Conservation (phyloP, 2,329 filamentous ascomycete genomes). For the Alternaria angustiovoidea region DNA sequence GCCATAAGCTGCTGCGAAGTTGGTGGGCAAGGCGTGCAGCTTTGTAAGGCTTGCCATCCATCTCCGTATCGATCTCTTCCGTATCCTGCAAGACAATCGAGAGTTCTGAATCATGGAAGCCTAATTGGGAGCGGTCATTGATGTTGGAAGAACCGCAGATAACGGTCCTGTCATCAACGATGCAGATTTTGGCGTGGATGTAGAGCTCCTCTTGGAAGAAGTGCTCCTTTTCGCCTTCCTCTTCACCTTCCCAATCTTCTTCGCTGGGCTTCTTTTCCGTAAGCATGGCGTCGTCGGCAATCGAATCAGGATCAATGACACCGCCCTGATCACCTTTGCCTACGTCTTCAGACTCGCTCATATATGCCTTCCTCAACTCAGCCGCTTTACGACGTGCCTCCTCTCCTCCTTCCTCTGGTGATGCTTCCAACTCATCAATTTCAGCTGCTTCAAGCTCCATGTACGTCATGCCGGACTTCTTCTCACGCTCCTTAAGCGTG, state of each 20-base stretch:
- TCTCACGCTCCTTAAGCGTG: conserved; percentile 75
- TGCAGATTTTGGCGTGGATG: conserved; percentile 89
- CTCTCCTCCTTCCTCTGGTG: conserved; percentile 39
- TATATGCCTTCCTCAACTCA: conserved; percentile 57
- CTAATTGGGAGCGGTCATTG: conserved; percentile 89
- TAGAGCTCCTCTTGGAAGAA: conserved; percentile 98
- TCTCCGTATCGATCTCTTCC: conserved; percentile 71
- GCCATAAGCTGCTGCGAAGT: conserved; percentile 82
- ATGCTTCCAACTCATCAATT: conserved; percentile 83
- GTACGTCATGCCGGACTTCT: conserved; percentile 83
- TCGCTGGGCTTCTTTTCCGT: conserved; percentile 69
- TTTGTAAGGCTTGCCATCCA: conserved; percentile 80
- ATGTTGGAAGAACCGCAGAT: conserved; percentile 90
- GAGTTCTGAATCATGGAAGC: conserved; percentile 89
- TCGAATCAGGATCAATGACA: conserved; percentile 65
- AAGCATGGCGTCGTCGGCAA: conserved; percentile 85
- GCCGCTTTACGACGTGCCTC: conserved; percentile 56
- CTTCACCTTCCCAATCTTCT: conserved; percentile 77
- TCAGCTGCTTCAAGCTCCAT: conserved; percentile 86
- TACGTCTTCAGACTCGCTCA: conserved; percentile 51
- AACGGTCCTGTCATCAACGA: conserved; percentile 84
- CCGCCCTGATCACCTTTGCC: conserved; percentile 50
- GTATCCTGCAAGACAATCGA: conserved; percentile 90
- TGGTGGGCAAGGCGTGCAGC: conserved; percentile 85
- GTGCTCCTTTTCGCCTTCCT: conserved; percentile 80